Conservation (phyloP, 2,329 filamentous ascomycete genomes). For the Colletotrichum sp. region DNA sequence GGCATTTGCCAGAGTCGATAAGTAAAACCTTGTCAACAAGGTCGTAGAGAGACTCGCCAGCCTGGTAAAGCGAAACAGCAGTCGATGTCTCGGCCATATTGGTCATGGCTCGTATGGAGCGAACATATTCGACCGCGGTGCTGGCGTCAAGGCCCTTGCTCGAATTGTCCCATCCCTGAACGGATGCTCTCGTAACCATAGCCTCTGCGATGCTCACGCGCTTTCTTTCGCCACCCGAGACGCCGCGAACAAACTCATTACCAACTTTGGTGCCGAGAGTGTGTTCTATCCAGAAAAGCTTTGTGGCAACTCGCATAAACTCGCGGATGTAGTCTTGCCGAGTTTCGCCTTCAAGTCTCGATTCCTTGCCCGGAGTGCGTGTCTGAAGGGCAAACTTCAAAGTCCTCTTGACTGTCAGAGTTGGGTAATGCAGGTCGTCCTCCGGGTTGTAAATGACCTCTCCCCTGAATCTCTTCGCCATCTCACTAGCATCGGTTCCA, state of each 20-base stretch:
- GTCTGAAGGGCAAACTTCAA: constrained; percentile 71
- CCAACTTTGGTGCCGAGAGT: constrained; percentile 71
- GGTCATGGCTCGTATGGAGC: constrained; percentile 68
- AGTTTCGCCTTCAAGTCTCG: constrained; percentile 61
- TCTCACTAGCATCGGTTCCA: constrained; percentile 45
- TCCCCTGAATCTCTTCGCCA: constrained; percentile 60
- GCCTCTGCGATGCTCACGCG: constrained; percentile 79
- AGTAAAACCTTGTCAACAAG: constrained; percentile 73
- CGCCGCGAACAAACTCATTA: constrained; percentile 66
- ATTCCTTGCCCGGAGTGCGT: constrained; percentile 57
- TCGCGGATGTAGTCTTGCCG: constrained; percentile 59
- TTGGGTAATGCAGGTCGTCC: constrained; percentile 71
- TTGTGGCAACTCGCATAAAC: constrained; percentile 66
- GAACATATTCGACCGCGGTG: constrained; percentile 70
- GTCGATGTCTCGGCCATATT: constrained; percentile 65
- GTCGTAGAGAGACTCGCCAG: constrained; percentile 54
- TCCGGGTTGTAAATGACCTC: constrained; percentile 75
- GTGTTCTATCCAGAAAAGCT: constrained; percentile 73
- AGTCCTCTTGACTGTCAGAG: constrained; percentile 70
- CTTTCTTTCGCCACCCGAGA: constrained; percentile 72
- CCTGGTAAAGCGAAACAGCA: constrained; percentile 71
- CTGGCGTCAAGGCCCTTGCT: constrained; percentile 69
- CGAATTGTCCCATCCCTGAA: constrained; percentile 77
- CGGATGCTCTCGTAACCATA: constrained; percentile 61
- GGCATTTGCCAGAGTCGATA: constrained; percentile 71